Evolutionary conservation across 805 yeast species (phyloP).

Genomic region (Danielia reshetovae): DNA sequence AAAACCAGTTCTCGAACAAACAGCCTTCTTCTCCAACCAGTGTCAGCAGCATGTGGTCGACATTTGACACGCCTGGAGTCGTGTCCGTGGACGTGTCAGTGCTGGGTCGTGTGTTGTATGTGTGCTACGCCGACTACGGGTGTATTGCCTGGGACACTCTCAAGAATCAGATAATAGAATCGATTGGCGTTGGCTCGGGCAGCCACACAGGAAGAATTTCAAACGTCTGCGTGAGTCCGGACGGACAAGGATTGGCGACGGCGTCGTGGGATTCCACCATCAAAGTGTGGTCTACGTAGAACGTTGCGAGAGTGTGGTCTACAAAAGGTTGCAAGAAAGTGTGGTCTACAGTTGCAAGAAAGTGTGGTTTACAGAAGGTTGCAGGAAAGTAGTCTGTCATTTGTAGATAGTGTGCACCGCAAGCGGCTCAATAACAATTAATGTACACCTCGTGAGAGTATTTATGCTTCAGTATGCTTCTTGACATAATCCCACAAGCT

Average conservation of each 20-base stretch:
- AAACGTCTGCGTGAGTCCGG: slow-evolving; percentile 61
- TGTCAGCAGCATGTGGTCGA: slow-evolving; percentile 15
- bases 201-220: slow-evolving; percentile 57
- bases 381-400: too few species aligned
- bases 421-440: too few species aligned
- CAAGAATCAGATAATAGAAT: slow-evolving; percentile 60
- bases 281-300: slow-evolving; percentile 54
- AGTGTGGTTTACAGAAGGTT: too few species aligned
- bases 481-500: slow-evolving; percentile 93
- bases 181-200: slow-evolving; percentile 46
- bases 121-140: slow-evolving; percentile 72
- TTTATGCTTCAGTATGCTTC: slow-evolving; percentile 44
- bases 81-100: slow-evolving; percentile 66
- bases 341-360: too few species aligned
- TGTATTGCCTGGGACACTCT: slow-evolving; percentile 77
- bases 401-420: too few species aligned
- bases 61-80: slow-evolving; percentile 63
- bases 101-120: slow-evolving; percentile 71
- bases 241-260: slow-evolving; percentile 74
- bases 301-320: too few species aligned
- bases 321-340: too few species aligned
- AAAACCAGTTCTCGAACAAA: slow-evolving; percentile 12
- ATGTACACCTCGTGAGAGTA: background rate
- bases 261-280: slow-evolving; percentile 79
- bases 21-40: slow-evolving; percentile 7